Conservation (phyloP, 2,329 filamentous ascomycete genomes). For the Apiospora hydei region DNA sequence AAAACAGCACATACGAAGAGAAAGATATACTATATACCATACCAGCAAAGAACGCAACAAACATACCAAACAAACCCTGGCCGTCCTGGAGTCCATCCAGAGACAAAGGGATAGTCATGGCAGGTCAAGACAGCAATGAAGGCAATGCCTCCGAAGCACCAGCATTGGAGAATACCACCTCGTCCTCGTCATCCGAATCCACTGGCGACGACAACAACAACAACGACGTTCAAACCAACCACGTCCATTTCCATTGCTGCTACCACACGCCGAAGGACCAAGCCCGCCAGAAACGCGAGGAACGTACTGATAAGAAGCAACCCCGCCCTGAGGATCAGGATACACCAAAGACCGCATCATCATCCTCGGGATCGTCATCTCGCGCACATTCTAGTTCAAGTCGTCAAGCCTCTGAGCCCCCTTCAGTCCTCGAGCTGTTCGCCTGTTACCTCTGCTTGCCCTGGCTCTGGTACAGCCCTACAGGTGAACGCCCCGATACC, state of each 20-base stretch:
- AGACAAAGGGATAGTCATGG: not conserved
- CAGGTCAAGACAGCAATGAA: not conserved
- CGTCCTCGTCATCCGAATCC: not conserved
- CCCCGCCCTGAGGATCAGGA: too few species aligned
- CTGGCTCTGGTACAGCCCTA: too few species aligned
- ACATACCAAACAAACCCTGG: not conserved
- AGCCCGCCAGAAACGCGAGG: too few species aligned
- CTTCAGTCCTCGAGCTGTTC: not conserved
- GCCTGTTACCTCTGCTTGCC: too few species aligned
- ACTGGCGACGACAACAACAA: not conserved
- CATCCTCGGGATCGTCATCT: too few species aligned
- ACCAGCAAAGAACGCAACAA: not conserved
- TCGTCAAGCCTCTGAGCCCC: not conserved
- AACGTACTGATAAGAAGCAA: too few species aligned
- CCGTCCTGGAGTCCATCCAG: not conserved
- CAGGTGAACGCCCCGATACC: too few species aligned
- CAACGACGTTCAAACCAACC: not conserved
- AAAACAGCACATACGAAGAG: not conserved
- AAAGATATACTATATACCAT: not conserved
- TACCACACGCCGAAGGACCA: too few species aligned
- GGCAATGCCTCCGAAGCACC: not conserved
- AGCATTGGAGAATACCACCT: not conserved
- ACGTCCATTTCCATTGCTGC: not conserved
- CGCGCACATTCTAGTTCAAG: too few species aligned
- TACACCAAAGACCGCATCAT: too few species aligned